phyloP scores from a whole-genome alignment of 495 filamentous ascomycete species.

The Trichoderma gamsii region DNA sequence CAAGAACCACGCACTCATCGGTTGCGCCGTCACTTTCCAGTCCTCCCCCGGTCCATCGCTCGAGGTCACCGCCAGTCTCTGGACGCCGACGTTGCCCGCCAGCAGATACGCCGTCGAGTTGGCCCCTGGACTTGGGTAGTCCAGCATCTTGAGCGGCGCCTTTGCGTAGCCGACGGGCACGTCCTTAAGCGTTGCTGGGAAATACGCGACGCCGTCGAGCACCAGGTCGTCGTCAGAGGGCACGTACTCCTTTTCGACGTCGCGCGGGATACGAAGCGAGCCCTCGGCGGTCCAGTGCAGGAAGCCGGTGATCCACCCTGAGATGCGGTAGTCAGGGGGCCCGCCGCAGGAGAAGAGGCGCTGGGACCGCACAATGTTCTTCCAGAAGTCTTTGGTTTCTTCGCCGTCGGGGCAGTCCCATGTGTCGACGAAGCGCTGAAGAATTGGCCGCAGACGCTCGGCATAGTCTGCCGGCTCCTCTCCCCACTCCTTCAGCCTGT shows the following conservation, averaged over 20 bases:
- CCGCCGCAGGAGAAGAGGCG: constrained; percentile 21
- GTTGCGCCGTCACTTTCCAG: constrained; percentile 23
- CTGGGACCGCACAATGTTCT: constrained; percentile 25
- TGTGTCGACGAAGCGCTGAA: constrained; percentile 30
- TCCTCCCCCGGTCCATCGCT: not conserved
- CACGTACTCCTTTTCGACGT: not conserved
- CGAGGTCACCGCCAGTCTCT: constrained; percentile 19
- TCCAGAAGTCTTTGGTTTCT: constrained; percentile 38
- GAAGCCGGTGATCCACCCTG: constrained; percentile 47
- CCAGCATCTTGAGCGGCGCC: constrained; percentile 28
- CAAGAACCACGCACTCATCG: constrained; percentile 25
- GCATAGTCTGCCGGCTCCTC: constrained; percentile 29
- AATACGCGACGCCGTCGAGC: constrained; percentile 24
- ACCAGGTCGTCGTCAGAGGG: not conserved
- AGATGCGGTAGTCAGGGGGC: constrained; percentile 22
- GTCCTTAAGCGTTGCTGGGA: constrained; percentile 22
- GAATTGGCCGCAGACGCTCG: constrained; percentile 28
- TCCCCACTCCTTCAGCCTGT: constrained; percentile 30
- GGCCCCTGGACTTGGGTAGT: constrained; percentile 19
- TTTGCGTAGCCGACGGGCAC: constrained; percentile 27
- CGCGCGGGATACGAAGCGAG: constrained; percentile 10
- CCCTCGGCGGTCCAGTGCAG: constrained; percentile 42
- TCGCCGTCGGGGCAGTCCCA: constrained; percentile 32
- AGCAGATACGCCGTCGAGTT: constrained; percentile 24
- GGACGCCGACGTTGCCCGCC: constrained; percentile 27